Percentiles rank a stretch among this genome's conserved stretches.
Evolutionary conservation across 352 stramenopile genomes (phyloP).

Genomic region (Globisporangium nagaii): DNA sequence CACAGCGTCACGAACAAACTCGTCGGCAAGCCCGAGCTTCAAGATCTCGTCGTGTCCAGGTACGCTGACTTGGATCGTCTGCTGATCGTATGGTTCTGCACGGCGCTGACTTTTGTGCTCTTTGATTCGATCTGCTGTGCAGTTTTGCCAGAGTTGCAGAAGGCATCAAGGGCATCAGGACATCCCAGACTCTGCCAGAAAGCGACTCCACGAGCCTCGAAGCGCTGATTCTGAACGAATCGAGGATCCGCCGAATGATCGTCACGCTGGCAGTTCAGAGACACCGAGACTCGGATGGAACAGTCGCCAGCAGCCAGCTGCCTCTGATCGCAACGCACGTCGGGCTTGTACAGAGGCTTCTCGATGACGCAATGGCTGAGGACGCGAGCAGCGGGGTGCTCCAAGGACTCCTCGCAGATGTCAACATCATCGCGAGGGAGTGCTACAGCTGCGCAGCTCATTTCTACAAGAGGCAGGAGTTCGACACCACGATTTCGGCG

Average conservation of each 20-base stretch:
- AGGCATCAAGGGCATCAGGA: neutral
- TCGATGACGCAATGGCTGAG: constrained; percentile 32
- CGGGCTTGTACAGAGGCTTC: constrained; percentile 20
- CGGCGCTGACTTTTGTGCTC: neutral
- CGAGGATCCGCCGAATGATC: constrained; percentile 36
- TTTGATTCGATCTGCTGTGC: constrained; percentile 21
- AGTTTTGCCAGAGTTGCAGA: constrained; percentile 16
- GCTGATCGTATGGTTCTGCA: neutral
- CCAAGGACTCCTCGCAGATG: constrained; percentile 34
- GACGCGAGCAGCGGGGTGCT: constrained; percentile 22
- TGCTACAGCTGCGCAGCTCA: constrained; percentile 45
- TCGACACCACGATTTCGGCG: constrained; percentile 29
- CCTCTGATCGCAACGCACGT: constrained; percentile 23
- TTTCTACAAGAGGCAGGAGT: constrained; percentile 46
- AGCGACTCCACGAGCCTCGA: constrained; percentile 19
- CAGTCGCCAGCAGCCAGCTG: neutral
- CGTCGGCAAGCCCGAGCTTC: constrained; percentile 18
- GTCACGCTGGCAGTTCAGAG: constrained; percentile 21
- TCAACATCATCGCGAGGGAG: constrained; percentile 60
- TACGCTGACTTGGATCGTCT: constrained; percentile 1
- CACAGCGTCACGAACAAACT: constrained; percentile 23
- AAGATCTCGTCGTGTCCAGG: constrained; percentile 32
- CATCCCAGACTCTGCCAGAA: neutral
- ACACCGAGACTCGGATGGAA: neutral
- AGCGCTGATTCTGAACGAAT: constrained; percentile 32